Evolutionary conservation across 306 rosid genomes (phyloP).

Genomic region (Senna siamea): DNA sequence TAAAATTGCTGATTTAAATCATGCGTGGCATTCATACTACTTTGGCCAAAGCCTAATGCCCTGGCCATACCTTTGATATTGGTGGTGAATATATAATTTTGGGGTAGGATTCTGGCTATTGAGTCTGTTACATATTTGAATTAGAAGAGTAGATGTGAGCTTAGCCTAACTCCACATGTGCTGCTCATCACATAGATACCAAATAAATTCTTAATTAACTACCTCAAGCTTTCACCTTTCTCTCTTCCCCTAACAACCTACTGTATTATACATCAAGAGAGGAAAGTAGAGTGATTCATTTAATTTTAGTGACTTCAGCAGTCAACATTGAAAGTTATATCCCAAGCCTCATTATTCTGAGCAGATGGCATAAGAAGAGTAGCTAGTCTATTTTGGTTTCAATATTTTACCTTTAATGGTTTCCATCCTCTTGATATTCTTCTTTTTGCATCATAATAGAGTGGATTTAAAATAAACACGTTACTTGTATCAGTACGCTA

Average conservation of each 20-base stretch:
- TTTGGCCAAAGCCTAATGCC: no score
- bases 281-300: background rate
- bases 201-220: slow-evolving; percentile 1
- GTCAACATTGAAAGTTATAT: background rate
- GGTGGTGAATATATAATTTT: no score
- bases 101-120: no score
- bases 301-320: background rate
- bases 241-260: slow-evolving; percentile 2
- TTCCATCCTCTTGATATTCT: background rate
- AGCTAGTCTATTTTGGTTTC: background rate
- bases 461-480: background rate
- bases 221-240: background rate
- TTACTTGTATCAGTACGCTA: background rate
- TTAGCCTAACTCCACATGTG: background rate
- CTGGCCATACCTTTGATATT: no score
- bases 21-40: background rate
- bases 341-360: background rate
- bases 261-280: background rate
- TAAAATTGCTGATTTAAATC: background rate
- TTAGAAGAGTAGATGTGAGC: background rate
- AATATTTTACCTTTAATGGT: slow-evolving; percentile 5
- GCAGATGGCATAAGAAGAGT: background rate
- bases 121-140: background rate
- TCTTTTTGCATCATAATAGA: background rate
- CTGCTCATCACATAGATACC: background rate